Base-by-base conservation (phyloP, 352 stramenopile genomes). In the Phytophthora podocarpi region DNA sequence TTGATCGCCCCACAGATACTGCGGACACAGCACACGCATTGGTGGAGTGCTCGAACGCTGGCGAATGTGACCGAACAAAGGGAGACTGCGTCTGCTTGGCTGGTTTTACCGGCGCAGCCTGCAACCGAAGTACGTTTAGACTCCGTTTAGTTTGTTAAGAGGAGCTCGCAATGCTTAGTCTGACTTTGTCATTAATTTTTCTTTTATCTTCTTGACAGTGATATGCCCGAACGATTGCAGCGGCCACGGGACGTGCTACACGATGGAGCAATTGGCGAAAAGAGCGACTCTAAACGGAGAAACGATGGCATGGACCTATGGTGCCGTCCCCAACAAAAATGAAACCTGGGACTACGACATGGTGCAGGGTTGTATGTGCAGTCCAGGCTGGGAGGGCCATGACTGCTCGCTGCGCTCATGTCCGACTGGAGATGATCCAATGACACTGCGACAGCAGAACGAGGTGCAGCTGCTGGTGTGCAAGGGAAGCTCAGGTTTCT, bases 291-390 rank as follows among this genome's bases (percentile, higher is more conserved):
- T 85, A 7, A 89, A 92, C 20, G 78, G 78, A 32, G 80, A 89
- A 52, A 74, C 69, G 6, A 80, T 82, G 64, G 50, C 58, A 16
- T 89, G 63, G 56, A 82, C 54, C 1, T 91, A 92, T 42, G 82
- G 82, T 15, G 74, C 77, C 10, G 79, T 91, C 24, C 82, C 82
- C 26, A 92, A 94, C 71, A 91, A 89, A 48, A 87, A 90, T 52
- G 77, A 90, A 68, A 91, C 81, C 0, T 98, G 92, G 92, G 92
- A 98, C 71, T 93, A 91, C 46, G 82, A 97, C 31, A 80, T 93
- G 62, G 66, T 85, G 34, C 87, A 88, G 40, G 87, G 87, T 21
- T 98, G 91, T 69, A 78, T 87, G 20, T 97, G 93, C 67, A 87
- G 89, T 32, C 23, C 78, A 34, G 93, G 91, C 15, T 98, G 89